Evolutionary conservation across 495 filamentous ascomycete genomes (phyloP), one percentile per base, ranked within the genome.

Genomic region (Aspergillus carlsbadensis): DNA sequence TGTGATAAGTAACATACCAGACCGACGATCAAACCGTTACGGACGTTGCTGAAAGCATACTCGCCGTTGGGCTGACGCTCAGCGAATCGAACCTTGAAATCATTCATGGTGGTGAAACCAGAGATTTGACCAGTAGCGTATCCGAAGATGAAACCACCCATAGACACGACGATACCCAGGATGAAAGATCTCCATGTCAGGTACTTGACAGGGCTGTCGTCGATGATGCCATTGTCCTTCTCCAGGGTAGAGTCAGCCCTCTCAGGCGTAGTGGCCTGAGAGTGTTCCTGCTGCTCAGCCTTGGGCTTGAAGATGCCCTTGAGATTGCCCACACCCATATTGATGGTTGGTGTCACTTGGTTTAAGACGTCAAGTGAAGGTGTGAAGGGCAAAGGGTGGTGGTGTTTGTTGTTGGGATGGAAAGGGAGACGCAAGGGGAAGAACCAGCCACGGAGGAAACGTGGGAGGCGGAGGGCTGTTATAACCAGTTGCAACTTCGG

Each of bases 61-160:
- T 67, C 54, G 36, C 65, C 70, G 15, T 65, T 65, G 11, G 65
- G 40, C 34, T 72, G 61, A 35, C 64, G 53, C 60, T 78, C 62
- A 35, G 68, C 79, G 56, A 84, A 84, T 3, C 77, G 74, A 15
- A 59, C 36, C 50, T 74, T 70, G 66, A 77, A 81, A 68, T 77
- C 83, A 1, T 62, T 34, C 80, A 89, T 88, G 42, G 80, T 78
- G 17, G 86, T 77, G 66, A 89, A 87, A 57, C 79, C 78, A 34
- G 77, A 71, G 59, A 82, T 81, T 69, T 81, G 79, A 65, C 77
- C 78, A 58, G 86, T 90, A 31, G 88, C 84, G 55, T 88, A 88
- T 61, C 88, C 88, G 59, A 90, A 90, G 56, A 90, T 84, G 67
- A 90, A 86, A 58, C 87, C 87, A 64, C 87, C 87, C 77, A 90